Conservation (phyloP, 2,329 filamentous ascomycete genomes). For the Arthrinium phaeospermum region DNA sequence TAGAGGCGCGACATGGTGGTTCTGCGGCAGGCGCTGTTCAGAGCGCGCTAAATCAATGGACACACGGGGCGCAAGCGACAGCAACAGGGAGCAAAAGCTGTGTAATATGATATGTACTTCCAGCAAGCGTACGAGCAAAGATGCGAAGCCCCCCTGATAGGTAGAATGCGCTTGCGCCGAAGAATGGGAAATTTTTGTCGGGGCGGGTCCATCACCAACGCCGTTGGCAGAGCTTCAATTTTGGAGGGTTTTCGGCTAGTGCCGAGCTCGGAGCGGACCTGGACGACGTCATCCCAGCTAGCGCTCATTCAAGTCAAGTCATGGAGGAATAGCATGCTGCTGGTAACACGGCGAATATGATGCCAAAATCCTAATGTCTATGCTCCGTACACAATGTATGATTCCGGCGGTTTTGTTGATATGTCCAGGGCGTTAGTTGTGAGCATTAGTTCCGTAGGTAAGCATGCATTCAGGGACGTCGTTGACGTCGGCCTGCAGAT, state of each 20-base stretch:
- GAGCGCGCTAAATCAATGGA: not conserved
- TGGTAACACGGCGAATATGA: not conserved
- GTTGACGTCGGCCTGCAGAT: not conserved
- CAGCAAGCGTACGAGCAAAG: not conserved
- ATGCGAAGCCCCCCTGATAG: not conserved
- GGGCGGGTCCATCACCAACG: slow-evolving; percentile 9
- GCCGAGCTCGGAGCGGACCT: slow-evolving; percentile 7
- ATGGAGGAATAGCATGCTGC: not conserved
- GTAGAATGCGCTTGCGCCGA: not conserved
- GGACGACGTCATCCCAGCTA: slow-evolving; percentile 5
- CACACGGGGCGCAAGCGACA: not conserved
- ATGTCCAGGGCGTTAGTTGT: not conserved
- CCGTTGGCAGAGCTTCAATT: slow-evolving; percentile 7
- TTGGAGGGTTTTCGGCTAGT: slow-evolving; percentile 1
- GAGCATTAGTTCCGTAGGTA: not conserved
- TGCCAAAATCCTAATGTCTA: not conserved
- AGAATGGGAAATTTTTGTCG: not conserved
- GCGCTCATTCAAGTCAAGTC: not conserved
- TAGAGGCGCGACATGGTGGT: slow-evolving; percentile 51
- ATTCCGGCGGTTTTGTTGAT: not conserved
- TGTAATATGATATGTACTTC: too few species aligned
- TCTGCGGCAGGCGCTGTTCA: not conserved
- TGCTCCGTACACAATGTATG: not conserved
- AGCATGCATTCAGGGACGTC: not conserved
- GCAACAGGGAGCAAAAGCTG: not conserved